phyloP scores from a whole-genome alignment of 129 eudicot genomes.

The Oenanthe sinensis region DNA sequence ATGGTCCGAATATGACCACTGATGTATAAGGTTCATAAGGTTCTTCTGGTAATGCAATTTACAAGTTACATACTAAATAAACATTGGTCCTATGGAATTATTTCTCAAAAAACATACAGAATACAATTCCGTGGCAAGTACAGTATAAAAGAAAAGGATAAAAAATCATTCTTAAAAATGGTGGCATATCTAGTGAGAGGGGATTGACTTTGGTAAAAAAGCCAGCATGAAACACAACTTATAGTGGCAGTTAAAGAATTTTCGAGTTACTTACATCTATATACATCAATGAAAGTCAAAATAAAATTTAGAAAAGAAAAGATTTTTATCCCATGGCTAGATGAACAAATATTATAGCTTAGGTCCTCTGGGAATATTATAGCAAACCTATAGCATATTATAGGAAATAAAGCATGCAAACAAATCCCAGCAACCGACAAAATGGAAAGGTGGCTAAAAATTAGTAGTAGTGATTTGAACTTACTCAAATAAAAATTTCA shows the following conservation, averaged over 20 bases:
- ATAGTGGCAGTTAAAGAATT: too few species aligned
- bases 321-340: neutral
- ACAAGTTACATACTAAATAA: neutral
- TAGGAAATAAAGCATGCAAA: neutral
- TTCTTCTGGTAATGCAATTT: neutral
- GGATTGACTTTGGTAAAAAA: neutral
- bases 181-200: neutral
- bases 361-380: neutral
- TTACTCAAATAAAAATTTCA: conserved; percentile 92
- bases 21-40: neutral
- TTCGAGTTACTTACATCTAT: neutral
- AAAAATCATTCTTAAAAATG: neutral
- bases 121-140: neutral
- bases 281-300: neutral
- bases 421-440: neutral
- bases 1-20: neutral
- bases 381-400: neutral
- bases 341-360: neutral
- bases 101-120: neutral
- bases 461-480: conserved; percentile 16
- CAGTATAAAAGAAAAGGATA: neutral
- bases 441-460: conserved; percentile 4
- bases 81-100: neutral
- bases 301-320: neutral
- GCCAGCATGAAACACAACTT: neutral